phyloP scores from a whole-genome alignment of 345 rosid genomes.

The Brassica napus region DNA sequence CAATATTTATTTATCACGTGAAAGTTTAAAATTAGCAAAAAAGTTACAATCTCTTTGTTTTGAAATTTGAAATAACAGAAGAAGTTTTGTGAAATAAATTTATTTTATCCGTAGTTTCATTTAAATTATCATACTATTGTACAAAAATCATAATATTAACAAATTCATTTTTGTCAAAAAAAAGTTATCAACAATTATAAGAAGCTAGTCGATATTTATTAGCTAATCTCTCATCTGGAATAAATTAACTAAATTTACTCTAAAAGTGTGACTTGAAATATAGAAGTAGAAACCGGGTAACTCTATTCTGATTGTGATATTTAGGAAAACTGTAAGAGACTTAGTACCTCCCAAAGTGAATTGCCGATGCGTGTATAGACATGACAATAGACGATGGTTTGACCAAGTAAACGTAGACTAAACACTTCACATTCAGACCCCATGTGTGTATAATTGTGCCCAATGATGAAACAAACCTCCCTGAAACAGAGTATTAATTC shows the following conservation, averaged over 20 bases:
- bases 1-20: not conserved
- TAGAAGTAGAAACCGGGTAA: too few species aligned
- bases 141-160: not conserved
- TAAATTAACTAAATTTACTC: too few species aligned
- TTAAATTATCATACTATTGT: not conserved
- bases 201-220: too few species aligned
- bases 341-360: too few species aligned
- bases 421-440: constrained; percentile 41
- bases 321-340: too few species aligned
- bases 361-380: too few species aligned
- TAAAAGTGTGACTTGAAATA: too few species aligned
- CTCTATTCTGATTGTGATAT: too few species aligned
- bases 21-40: not conserved
- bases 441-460: not conserved
- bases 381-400: not conserved
- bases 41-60: not conserved
- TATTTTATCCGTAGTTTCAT: not conserved
- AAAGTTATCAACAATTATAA: not conserved
- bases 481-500: constrained; percentile 14
- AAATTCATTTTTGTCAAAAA: too few species aligned
- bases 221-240: too few species aligned
- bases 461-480: constrained; percentile 29
- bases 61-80: not conserved
- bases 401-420: constrained; percentile 43
- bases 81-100: not conserved